These are phyloP conservation scores for Verticillium albo-atrum DNA, from an alignment of 2,329 filamentous ascomycete species.

Conservation along the genomic window DNA sequence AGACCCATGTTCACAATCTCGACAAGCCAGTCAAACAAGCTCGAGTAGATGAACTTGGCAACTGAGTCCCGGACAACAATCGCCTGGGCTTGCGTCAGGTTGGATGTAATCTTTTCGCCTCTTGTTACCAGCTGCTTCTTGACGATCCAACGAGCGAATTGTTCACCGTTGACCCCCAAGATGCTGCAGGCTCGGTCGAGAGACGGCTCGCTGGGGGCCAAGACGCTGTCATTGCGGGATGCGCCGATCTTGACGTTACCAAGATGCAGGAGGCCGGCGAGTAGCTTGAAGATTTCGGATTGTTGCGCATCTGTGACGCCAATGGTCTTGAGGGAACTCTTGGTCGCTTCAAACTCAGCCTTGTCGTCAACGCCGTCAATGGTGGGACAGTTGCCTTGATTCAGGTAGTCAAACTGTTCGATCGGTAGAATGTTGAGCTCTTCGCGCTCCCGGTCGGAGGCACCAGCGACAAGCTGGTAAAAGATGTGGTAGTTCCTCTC, in stretches of 20 bases:
- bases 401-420: conserved; percentile 93
- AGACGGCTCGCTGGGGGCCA: conserved; percentile 76
- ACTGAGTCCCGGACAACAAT: conserved; percentile 94
- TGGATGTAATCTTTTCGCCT: conserved; percentile 96
- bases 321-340: conserved; percentile 80
- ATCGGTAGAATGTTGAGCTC: conserved; percentile 75
- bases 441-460: conserved; percentile 76
- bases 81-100: conserved; percentile 88
- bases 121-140: conserved; percentile 98
- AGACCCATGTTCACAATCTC: conserved; percentile 90
- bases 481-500: conserved; percentile 99
- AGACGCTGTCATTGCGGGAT: conserved; percentile 79
- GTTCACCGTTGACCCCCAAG: conserved; percentile 77
- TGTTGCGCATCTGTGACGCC: conserved; percentile 75
- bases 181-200: conserved; percentile 77
- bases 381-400: conserved; percentile 84
- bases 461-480: conserved; percentile 92
- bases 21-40: conserved; percentile 98
- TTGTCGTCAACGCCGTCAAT: conserved; percentile 97
- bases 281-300: conserved; percentile 78
- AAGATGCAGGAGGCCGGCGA: conserved; percentile 87
- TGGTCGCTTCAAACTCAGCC: conserved; percentile 86
- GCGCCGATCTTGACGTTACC: conserved; percentile 96
- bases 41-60: conserved; percentile 98
- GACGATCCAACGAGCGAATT: conserved; percentile 96